Evolutionary conservation across 176 grass and related monocot genomes (phyloP).

Genomic region (Coix lacrymajobi): DNA sequence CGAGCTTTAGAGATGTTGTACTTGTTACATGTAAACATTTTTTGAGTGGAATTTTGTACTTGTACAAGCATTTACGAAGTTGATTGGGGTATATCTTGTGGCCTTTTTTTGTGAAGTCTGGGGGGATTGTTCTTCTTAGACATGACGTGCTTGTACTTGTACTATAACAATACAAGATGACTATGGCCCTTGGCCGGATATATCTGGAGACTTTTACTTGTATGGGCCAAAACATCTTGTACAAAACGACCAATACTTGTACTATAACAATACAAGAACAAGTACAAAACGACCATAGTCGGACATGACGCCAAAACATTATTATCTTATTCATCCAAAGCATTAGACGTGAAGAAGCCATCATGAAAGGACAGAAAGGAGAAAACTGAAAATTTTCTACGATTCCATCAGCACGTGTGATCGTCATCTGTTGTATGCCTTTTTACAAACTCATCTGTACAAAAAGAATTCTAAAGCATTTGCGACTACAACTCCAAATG

Average conservation of each 20-base stretch:
- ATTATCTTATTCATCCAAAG: too few species aligned
- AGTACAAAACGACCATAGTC: too few species aligned
- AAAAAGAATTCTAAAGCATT: not conserved
- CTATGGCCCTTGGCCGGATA: too few species aligned
- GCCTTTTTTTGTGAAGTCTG: not conserved
- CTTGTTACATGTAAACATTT: conserved; percentile 39
- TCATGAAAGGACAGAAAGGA: too few species aligned
- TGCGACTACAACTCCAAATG: not conserved
- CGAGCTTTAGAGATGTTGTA: conserved; percentile 14
- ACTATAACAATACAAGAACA: too few species aligned
- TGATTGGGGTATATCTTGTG: not conserved
- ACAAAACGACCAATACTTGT: too few species aligned
- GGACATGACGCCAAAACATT: too few species aligned
- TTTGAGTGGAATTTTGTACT: not conserved
- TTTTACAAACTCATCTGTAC: conserved; percentile 21
- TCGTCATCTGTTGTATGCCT: not conserved
- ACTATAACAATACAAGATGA: too few species aligned
- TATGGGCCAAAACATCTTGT: too few species aligned
- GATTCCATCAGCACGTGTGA: not conserved
- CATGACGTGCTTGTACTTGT: too few species aligned
- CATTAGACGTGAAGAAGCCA: too few species aligned
- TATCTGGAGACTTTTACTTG: too few species aligned
- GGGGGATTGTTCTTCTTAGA: not conserved
- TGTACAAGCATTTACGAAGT: conserved; percentile 32
- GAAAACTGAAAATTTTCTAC: not conserved